phyloP scores from a whole-genome alignment of 495 filamentous ascomycete species.

The Sordaria brevicollis region DNA sequence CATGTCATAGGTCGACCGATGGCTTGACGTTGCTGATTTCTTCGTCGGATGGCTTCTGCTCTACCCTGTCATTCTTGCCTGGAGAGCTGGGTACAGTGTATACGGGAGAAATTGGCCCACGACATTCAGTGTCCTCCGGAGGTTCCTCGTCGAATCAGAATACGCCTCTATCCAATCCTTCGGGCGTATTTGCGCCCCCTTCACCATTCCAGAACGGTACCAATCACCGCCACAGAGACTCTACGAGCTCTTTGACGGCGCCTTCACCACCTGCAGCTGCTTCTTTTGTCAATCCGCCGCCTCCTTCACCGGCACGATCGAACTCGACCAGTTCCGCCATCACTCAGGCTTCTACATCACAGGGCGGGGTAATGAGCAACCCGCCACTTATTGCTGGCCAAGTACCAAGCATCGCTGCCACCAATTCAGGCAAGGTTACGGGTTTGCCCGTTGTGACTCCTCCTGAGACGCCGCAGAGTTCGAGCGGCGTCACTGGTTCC shows the following conservation, averaged over 20 bases:
- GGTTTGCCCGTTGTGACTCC: conserved; percentile 59
- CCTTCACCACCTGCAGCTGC: conserved; percentile 44
- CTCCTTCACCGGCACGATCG: conserved; percentile 67
- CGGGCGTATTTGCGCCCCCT: conserved; percentile 44
- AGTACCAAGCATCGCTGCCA: conserved; percentile 62
- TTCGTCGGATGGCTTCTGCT: conserved; percentile 97
- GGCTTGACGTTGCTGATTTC: conserved; percentile 88
- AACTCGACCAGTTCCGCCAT: conserved; percentile 80
- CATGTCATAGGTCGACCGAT: conserved; percentile 72
- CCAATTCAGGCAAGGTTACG: conserved; percentile 49
- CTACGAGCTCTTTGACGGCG: conserved; percentile 40
- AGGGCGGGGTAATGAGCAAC: conserved; percentile 49
- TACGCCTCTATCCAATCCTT: conserved; percentile 57
- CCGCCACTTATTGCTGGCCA: conserved; percentile 65
- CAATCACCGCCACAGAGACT: conserved; percentile 40
- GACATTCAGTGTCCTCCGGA: conserved; percentile 26
- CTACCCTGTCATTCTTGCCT: conserved; percentile 69
- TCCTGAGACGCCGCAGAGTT: conserved; percentile 63
- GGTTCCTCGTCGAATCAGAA: conserved; percentile 44
- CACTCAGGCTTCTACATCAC: conserved; percentile 39
- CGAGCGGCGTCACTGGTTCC: conserved; percentile 27
- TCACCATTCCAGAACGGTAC: conserved; percentile 40
- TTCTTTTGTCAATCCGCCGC: conserved; percentile 41
- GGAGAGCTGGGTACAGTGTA: conserved; percentile 86
- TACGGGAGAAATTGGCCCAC: conserved; percentile 50